Evolutionary conservation across 176 grass and related monocot genomes (phyloP), one percentile per base, ranked within the genome.

Genomic region (Oryza brachyantha): DNA sequence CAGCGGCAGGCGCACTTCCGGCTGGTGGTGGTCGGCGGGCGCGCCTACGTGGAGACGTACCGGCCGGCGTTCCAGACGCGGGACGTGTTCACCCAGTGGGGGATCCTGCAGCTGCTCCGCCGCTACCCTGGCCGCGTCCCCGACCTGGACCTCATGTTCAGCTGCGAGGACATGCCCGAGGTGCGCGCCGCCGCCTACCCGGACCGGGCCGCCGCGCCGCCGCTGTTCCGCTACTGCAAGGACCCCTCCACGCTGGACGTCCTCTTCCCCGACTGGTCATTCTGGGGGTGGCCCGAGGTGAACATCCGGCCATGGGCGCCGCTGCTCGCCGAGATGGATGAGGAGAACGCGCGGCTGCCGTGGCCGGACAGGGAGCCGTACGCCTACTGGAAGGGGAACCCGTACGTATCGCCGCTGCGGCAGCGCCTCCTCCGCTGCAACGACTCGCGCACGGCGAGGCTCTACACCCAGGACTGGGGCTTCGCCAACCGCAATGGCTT

Each of bases 211-310:
- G 48, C 58, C 3, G 64, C 88, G 52, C 88, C 86, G 34, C 92
- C 88, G n/a, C 39, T 97, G 9, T 93, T 97, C 85, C 94, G 88
- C 1, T 97, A 97, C 87, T 91, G 88, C 84, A 97, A 97, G 82
- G 94, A 97, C 55, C 63, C 63, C 52, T 3, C 66, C 38, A 88
- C 91, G 8, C 29, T 91, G 1, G 94, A 97, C 57, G 64, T 97
- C 52, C 79, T 97, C 37, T 97, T 93, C 74, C 94, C 94, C 0
- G 94, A 97, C 79, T 97, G 94, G 91, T 93, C 94, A 75, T 97
- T 97, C 88, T 93, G 94, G 94, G 94, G 94, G 7, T 97, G 94
- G 91, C 66, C 91, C 29, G 94, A 97, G 82, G 45, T 93, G 0
- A 90, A 91, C 72, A 77, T 97, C 80, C 84, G 84, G 0, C 88